phyloP scores from a whole-genome alignment of 495 filamentous ascomycete genomes.

The Pyrenula aspistea region DNA sequence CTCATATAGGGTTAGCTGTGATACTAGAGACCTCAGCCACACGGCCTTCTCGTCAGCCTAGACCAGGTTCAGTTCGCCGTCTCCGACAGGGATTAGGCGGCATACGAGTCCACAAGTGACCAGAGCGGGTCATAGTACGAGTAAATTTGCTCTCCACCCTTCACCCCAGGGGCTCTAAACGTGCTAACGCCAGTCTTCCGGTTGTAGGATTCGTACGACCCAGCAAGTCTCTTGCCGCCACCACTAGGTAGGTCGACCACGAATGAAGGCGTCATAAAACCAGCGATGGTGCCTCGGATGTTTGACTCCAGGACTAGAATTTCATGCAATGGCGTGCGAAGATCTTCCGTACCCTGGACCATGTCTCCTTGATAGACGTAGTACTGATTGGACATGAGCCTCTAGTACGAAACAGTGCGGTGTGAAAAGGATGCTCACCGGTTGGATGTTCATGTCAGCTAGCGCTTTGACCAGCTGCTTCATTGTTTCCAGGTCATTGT shows the following conservation, averaged over 20 bases:
- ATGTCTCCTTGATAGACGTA: conserved; percentile 51
- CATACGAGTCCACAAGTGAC: too few species aligned
- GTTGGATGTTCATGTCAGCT: conserved; percentile 40
- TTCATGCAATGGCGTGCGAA: conserved; percentile 45
- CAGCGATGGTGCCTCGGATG: conserved; percentile 43
- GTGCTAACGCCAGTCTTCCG: conserved; percentile 32
- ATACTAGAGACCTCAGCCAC: too few species aligned
- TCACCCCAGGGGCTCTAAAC: conserved; percentile 41
- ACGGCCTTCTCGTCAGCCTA: too few species aligned
- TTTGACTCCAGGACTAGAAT: conserved; percentile 40
- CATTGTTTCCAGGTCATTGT: conserved; percentile 42
- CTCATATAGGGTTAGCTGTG: too few species aligned
- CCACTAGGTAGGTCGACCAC: conserved; percentile 50
- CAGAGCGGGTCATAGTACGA: conserved; percentile 42
- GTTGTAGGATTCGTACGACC: conserved; percentile 37
- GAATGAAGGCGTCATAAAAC: conserved; percentile 47
- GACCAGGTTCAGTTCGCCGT: too few species aligned
- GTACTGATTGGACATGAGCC: conserved; percentile 21
- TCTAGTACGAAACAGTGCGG: neutral
- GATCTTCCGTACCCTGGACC: conserved; percentile 41
- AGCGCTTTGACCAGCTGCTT: conserved; percentile 33
- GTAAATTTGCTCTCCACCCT: conserved; percentile 32
- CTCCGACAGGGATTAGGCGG: too few species aligned
- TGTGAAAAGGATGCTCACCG: conserved; percentile 21
- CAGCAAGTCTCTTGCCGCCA: conserved; percentile 46